These are phyloP conservation scores for Colletotrichum tropicale DNA, from an alignment of 2,329 filamentous ascomycete species.

Conservation along the genomic window DNA sequence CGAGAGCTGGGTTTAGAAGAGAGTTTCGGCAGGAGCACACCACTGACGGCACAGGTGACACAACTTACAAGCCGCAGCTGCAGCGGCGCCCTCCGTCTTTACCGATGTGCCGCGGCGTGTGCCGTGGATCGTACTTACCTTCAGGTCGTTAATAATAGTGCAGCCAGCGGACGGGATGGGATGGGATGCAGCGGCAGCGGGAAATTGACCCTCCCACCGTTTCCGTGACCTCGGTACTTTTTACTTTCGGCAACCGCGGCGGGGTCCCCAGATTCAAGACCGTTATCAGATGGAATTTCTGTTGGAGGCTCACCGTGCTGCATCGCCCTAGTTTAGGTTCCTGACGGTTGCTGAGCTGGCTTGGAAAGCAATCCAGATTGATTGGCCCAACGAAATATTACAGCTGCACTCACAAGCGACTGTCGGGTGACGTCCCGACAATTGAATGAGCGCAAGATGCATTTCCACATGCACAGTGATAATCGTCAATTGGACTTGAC, in stretches of 20 bases:
- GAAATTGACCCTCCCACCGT: neutral
- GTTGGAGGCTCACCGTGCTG: neutral
- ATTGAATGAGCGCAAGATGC: neutral
- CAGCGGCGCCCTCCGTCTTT: neutral
- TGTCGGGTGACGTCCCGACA: neutral
- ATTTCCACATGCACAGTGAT: neutral
- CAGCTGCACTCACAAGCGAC: neutral
- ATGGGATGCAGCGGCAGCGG: neutral
- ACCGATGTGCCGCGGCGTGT: neutral
- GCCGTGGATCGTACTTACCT: neutral
- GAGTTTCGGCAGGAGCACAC: neutral
- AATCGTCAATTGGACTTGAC: neutral
- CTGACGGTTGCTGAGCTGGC: neutral
- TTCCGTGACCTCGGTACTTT: constrained; percentile 7
- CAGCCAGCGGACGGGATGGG: neutral
- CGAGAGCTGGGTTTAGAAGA: neutral
- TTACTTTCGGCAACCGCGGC: constrained; percentile 15
- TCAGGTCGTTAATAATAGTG: neutral
- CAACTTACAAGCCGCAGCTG: neutral
- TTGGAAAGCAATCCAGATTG: neutral
- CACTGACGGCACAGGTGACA: neutral
- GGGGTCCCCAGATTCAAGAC: neutral
- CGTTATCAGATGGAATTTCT: constrained; percentile 15
- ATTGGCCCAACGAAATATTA: neutral
- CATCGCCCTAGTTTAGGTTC: neutral